Evolutionary conservation across 2,329 filamentous ascomycete species (phyloP).

Genomic region (Aspergillus pseudoviridinutans): DNA sequence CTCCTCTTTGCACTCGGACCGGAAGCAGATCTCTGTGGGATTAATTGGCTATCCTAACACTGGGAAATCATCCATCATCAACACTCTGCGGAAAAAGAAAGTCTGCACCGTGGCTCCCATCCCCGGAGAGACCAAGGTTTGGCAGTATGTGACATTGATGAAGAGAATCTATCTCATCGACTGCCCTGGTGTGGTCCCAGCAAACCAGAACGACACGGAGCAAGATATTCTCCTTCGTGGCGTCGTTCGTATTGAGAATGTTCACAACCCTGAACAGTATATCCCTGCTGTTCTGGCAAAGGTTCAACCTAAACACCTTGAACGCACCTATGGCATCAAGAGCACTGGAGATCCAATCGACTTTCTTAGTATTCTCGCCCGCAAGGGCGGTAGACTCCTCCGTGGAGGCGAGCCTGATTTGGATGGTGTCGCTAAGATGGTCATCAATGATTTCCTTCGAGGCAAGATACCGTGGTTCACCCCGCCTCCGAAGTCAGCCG

Average conservation of each 20-base stretch:
- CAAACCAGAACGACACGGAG: constrained; percentile 75
- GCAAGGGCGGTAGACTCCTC: constrained; percentile 80
- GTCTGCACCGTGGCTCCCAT: constrained; percentile 92
- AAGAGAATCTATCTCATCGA: constrained; percentile 94
- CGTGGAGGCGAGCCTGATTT: constrained; percentile 93
- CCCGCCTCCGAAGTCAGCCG: constrained; percentile 61
- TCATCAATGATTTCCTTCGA: constrained; percentile 91
- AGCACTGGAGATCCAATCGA: constrained; percentile 72
- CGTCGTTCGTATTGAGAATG: constrained; percentile 91
- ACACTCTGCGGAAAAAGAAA: constrained; percentile 90
- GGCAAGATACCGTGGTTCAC: constrained; percentile 98
- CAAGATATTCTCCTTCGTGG: constrained; percentile 86
- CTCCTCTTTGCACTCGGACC: constrained; percentile 78
- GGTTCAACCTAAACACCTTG: constrained; percentile 82
- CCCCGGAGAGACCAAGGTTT: constrained; percentile 94
- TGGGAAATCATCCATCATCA: constrained; percentile 96
- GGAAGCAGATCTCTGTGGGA: constrained; percentile 92
- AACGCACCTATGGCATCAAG: constrained; percentile 86
- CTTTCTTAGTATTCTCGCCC: constrained; percentile 80
- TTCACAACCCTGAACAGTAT: constrained; percentile 94
- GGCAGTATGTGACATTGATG: constrained; percentile 97
- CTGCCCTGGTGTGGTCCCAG: constrained; percentile 92
- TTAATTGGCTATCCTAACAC: constrained; percentile 89
- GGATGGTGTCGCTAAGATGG: constrained; percentile 93
- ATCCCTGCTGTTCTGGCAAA: constrained; percentile 75